Percentiles rank a stretch among this genome's conserved stretches.
Evolutionary conservation across 108 stramenopile genomes (phyloP).

Genomic region (Discostella pseudostelligera): DNA sequence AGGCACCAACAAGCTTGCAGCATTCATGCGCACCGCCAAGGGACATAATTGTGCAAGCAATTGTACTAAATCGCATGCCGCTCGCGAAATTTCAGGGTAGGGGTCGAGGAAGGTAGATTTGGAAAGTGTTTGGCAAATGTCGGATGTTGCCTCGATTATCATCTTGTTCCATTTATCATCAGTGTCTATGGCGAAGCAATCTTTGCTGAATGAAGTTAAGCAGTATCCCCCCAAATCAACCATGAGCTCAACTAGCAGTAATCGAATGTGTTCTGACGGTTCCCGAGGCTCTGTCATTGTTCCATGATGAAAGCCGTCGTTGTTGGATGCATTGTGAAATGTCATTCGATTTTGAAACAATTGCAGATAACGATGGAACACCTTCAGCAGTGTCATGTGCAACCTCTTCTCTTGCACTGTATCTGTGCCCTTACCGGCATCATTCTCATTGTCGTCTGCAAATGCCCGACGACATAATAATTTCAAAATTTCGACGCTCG

Average conservation of each 20-base stretch:
- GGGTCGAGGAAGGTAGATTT: conserved; percentile 22
- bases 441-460: neutral
- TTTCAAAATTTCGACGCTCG: conserved; percentile 34
- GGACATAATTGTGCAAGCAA: conserved; percentile 25
- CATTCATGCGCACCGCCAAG: conserved; percentile 18
- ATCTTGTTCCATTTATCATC: conserved; percentile 6
- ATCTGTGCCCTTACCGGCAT: neutral
- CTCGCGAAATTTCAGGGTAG: conserved; percentile 36
- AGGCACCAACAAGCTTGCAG: conserved; percentile 16
- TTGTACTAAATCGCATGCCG: conserved; percentile 31
- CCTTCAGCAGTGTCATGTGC: neutral
- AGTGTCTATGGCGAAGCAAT: neutral
- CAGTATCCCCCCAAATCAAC: conserved; percentile 26
- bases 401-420: neutral
- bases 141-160: conserved; percentile 15
- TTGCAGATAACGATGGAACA: conserved; percentile 18
- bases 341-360: conserved; percentile 30
- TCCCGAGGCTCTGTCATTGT: conserved; percentile 19
- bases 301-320: conserved; percentile 2
- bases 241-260: conserved; percentile 35
- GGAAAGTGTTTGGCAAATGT: conserved; percentile 30
- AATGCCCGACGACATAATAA: conserved; percentile 6
- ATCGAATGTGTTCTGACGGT: conserved; percentile 41
- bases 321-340: conserved; percentile 5
- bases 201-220: neutral